phyloP scores from a whole-genome alignment of 83 land plant species.

The Diphasiastrum complanatum region DNA sequence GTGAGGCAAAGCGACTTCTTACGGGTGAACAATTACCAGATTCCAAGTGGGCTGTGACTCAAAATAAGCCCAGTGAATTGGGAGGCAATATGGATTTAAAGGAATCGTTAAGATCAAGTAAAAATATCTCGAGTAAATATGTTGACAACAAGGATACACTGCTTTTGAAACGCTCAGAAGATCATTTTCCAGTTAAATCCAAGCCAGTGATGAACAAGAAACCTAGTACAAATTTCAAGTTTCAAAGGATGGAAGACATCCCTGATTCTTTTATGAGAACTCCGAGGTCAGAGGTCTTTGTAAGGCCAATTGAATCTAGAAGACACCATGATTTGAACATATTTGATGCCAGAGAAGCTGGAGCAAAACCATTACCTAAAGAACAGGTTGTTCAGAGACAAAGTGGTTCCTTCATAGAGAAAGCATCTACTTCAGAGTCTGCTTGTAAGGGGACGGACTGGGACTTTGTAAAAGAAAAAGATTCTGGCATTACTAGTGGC shows the following conservation, averaged over 20 bases:
- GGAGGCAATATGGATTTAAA: background rate
- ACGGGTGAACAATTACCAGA: background rate
- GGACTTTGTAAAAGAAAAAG: background rate
- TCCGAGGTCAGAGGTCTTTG: background rate
- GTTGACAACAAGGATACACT: constrained; percentile 8
- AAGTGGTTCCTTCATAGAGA: background rate
- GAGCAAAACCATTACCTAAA: background rate
- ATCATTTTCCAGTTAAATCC: background rate
- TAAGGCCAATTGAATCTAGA: no score
- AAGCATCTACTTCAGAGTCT: background rate
- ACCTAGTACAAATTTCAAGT: no score
- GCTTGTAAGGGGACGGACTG: background rate
- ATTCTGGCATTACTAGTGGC: background rate
- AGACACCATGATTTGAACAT: no score
- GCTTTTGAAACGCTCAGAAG: background rate
- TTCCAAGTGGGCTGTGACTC: background rate
- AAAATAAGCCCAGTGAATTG: background rate
- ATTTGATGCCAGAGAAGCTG: no score
- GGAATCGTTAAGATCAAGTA: background rate
- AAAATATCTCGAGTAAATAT: background rate
- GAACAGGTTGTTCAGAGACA: background rate
- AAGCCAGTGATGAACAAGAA: background rate
- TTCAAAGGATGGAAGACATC: no score
- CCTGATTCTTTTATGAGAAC: background rate
- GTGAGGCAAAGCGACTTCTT: constrained; percentile 4